phyloP scores from a whole-genome alignment of 768 basidiomycete genomes.

The Calocera viscosa region DNA sequence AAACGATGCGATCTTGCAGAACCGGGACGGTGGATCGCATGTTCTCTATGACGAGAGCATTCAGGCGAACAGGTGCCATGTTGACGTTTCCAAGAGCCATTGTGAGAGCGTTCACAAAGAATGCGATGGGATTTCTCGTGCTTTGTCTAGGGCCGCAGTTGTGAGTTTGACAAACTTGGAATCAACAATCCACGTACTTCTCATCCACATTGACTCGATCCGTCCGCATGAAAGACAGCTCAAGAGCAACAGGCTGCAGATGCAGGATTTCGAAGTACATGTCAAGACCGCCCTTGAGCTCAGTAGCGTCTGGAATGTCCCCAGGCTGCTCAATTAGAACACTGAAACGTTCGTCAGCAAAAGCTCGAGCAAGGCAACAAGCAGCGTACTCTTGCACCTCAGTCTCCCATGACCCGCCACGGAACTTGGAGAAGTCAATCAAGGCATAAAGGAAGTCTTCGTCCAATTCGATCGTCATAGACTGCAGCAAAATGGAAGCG shows the following conservation, averaged over 20 bases:
- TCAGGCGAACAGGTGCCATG: slow-evolving; percentile 86
- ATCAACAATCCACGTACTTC: slow-evolving; percentile 44
- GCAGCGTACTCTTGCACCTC: slow-evolving; percentile 55
- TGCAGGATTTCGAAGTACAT: slow-evolving; percentile 94
- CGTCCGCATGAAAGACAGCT: slow-evolving; percentile 93
- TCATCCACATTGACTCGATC: slow-evolving; percentile 87
- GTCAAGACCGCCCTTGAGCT: slow-evolving; percentile 53
- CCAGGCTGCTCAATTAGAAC: slow-evolving; percentile 58
- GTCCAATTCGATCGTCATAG: slow-evolving; percentile 89
- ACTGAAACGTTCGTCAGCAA: slow-evolving; percentile 29
- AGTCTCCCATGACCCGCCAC: slow-evolving; percentile 82
- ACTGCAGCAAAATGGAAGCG: slow-evolving; percentile 84
- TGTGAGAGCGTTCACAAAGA: slow-evolving; percentile 84
- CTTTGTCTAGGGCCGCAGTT: slow-evolving; percentile 19
- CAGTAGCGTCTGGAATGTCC: slow-evolving; percentile 49
- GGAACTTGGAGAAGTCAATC: slow-evolving; percentile 82
- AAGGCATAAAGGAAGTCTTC: slow-evolving; percentile 90
- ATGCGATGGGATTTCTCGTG: slow-evolving; percentile 75
- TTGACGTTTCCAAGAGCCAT: slow-evolving; percentile 98
- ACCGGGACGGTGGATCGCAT: slow-evolving; percentile 79
- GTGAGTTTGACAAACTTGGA: background rate
- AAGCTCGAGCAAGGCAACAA: background rate
- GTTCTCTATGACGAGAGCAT: slow-evolving; percentile 87
- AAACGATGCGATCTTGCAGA: slow-evolving; percentile 66
- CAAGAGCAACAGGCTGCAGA: slow-evolving; percentile 83